These are phyloP conservation scores for Trifolium pratense DNA, from an alignment of 306 rosid species.

Conservation along the genomic window DNA sequence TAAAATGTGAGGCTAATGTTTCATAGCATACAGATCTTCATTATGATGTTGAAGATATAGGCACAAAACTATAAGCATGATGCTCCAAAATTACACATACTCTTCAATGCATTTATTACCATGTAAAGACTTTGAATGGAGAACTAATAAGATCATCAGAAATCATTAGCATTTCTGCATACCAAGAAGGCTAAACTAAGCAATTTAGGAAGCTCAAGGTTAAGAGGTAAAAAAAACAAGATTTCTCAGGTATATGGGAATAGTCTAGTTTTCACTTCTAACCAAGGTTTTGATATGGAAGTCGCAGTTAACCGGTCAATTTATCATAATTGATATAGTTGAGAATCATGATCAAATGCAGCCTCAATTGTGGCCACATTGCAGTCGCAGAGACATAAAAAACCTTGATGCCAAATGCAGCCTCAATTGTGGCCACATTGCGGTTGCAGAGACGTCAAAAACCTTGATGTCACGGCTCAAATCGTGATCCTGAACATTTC, in stretches of 20 bases:
- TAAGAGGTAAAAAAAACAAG: neutral
- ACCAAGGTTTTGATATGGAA: neutral
- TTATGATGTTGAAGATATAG: neutral
- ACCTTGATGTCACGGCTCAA: neutral
- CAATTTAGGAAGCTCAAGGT: neutral
- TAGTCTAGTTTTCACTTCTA: neutral
- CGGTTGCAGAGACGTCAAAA: neutral
- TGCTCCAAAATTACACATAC: conserved; percentile 16
- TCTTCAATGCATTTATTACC: conserved; percentile 11
- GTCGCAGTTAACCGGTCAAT: neutral
- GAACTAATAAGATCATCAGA: neutral
- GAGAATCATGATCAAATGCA: neutral
- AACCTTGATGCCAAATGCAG: neutral
- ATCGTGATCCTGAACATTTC: neutral
- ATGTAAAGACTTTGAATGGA: neutral
- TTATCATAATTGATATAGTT: neutral
- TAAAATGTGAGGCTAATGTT: conserved; percentile 23
- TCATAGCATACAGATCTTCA: neutral
- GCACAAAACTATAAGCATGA: no score
- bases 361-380: neutral
- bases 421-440: neutral
- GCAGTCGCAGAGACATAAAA: neutral
- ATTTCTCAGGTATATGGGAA: neutral
- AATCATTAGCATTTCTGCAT: neutral
- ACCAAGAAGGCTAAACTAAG: neutral